These are phyloP conservation scores for Triticum monococcum DNA, from an alignment of 176 grass and related monocot genomes.

Conservation along the genomic window DNA sequence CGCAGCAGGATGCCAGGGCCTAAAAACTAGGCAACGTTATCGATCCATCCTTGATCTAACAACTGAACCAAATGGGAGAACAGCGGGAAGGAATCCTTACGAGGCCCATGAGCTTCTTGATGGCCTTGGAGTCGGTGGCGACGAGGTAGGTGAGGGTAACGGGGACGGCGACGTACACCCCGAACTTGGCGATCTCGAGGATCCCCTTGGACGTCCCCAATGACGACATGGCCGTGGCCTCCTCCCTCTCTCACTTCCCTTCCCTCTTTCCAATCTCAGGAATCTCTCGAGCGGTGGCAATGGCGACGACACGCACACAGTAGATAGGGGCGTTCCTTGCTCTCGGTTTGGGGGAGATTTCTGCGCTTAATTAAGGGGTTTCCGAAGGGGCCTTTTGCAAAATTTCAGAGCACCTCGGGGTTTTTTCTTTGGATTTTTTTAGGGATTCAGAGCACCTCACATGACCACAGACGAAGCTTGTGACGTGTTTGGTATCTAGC, in stretches of 20 bases:
- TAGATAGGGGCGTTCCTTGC: background rate
- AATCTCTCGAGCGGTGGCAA: background rate
- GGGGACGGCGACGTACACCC: constrained; percentile 73
- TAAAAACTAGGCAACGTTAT: background rate
- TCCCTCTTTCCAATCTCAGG: background rate
- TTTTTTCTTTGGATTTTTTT: too few species aligned
- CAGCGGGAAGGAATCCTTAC: constrained; percentile 24
- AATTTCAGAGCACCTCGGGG: too few species aligned
- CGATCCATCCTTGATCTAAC: background rate
- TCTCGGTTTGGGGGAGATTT: too few species aligned
- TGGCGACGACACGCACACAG: background rate
- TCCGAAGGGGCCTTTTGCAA: too few species aligned
- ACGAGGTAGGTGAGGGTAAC: constrained; percentile 81
- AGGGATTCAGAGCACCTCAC: too few species aligned
- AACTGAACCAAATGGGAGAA: background rate
- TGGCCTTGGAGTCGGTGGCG: constrained; percentile 73
- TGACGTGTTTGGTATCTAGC: too few species aligned
- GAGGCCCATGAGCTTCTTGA: constrained; percentile 93
- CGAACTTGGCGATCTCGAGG: constrained; percentile 93
- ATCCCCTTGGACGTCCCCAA: constrained; percentile 71
- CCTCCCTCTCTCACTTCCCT: background rate
- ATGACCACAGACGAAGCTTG: too few species aligned
- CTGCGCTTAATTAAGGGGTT: too few species aligned
- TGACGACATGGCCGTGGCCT: constrained; percentile 55
- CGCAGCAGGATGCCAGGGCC: background rate